phyloP scores from a whole-genome alignment of 345 rosid species.

The Eucalyptus leucophloia region DNA sequence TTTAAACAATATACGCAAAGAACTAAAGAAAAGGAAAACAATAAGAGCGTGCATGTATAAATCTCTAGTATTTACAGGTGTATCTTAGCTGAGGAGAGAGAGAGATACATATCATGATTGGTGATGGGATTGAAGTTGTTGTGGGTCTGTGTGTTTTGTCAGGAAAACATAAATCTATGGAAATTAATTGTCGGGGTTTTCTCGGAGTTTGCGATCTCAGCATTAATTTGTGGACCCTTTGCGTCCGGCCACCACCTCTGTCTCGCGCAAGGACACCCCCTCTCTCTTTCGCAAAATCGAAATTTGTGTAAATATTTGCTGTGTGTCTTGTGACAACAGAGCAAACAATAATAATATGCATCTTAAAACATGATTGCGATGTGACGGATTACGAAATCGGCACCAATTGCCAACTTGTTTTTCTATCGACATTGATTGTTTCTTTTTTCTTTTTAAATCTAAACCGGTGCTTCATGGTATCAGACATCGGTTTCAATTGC shows the following conservation, averaged over 20 bases:
- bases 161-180: not conserved
- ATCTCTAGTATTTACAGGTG: not conserved
- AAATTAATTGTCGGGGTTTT: not conserved
- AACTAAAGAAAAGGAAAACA: not conserved
- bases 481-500: not conserved
- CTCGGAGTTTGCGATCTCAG: not conserved
- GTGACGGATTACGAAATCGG: not conserved
- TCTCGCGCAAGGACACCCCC: not conserved
- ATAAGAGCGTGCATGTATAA: not conserved
- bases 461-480: not conserved
- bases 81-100: not conserved
- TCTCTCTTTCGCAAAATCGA: not conserved
- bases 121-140: not conserved
- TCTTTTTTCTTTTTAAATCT: not conserved
- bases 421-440: not conserved
- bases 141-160: not conserved
- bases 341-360: not conserved
- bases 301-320: not conserved
- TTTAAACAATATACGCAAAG: fast-evolving
- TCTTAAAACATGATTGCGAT: not conserved
- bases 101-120: not conserved
- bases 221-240: not conserved
- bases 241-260: not conserved
- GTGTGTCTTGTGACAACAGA: not conserved
- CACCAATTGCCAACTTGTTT: not conserved